Base-by-base conservation (phyloP, 1,284 basidiomycete species). In the Somion occarium region DNA sequence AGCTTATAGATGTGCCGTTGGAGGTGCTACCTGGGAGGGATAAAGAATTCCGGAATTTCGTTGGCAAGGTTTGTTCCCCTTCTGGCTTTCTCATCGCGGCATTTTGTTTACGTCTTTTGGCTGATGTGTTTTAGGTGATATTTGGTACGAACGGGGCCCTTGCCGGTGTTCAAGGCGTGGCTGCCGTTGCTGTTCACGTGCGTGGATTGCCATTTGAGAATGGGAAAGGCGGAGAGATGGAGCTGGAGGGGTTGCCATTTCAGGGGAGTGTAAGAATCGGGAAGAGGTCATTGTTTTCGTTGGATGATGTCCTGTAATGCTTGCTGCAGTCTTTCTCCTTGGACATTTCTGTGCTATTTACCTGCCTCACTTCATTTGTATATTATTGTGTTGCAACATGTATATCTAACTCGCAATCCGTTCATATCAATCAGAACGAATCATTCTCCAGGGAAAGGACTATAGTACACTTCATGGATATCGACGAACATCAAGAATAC, bases 21-120 rank as follows among this genome's bases (percentile, higher is more conserved):
- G 71, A 88, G 52, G 85, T 91, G 15, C 69, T 91, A 1, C 85
- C 87, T 0, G 87, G 88, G 2, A 74, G 88, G 43, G 76, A 88
- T 64, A 78, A 74, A 53, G 78, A 86, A 57, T 88, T 91, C 57
- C 80, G 83, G 53, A 73, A 75, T 53, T 91, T 91, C 55, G 78
- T 91, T 15, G 69, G 75, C 56, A 91, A 90, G 80, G 87, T 85
- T 47, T 15, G 69, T 56, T 22, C 13, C 54, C n/a, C 18, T 19
- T 41, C 39, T 55, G 3, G 25, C 22, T 44, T 22, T n/a, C 34
- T 38, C 38, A 19, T n/a, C 19, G 18, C 38, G 22, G 19, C 37
- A 12, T 19, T 44, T 15, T 25, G 23, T 44, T 45, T 53, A 22
- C 43, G 50, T 45, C 18, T 49, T 30, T 25, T 48, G 30, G 27